Evolutionary conservation across 1,284 basidiomycete genomes (phyloP).

Genomic region (Rhodotorula sp.): DNA sequence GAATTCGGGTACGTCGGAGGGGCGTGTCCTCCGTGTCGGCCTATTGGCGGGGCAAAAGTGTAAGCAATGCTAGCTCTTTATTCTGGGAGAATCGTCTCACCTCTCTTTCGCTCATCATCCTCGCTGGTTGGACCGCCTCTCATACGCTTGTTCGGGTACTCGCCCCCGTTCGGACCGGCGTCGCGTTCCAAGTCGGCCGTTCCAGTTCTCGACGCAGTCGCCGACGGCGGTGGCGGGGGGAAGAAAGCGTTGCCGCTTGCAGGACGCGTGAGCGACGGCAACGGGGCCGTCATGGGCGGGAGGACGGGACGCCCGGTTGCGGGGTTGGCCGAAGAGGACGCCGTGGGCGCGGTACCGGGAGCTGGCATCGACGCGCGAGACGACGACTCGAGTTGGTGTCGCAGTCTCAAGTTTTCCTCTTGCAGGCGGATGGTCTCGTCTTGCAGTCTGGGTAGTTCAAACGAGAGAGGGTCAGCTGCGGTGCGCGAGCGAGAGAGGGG

Average conservation of each 20-base stretch:
- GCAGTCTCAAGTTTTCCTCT: slow-evolving; percentile 66
- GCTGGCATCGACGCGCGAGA: slow-evolving; percentile 13
- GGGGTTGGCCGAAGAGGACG: slow-evolving; percentile 11
- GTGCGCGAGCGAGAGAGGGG: background rate
- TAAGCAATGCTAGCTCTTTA: background rate
- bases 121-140: slow-evolving; percentile 5
- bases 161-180: background rate
- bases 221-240: background rate
- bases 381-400: slow-evolving; percentile 59
- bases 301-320: slow-evolving; percentile 12
- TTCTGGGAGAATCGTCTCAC: background rate
- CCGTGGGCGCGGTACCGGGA: slow-evolving; percentile 44
- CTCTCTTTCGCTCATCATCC: slow-evolving; percentile 19
- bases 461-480: background rate
- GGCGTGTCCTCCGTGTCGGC: slow-evolving; percentile 13
- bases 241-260: slow-evolving; percentile 9
- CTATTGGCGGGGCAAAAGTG: background rate
- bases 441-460: slow-evolving; percentile 34
- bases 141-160: slow-evolving; percentile 28
- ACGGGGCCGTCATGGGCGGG: slow-evolving; percentile 13
- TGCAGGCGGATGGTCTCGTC: slow-evolving; percentile 48
- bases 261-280: background rate
- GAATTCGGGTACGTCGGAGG: slow-evolving; percentile 14
- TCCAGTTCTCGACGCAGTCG: slow-evolving; percentile 10
- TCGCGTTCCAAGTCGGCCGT: background rate